phyloP scores from a whole-genome alignment of 2,329 filamentous ascomycete genomes.

The Neurospora sp. region DNA sequence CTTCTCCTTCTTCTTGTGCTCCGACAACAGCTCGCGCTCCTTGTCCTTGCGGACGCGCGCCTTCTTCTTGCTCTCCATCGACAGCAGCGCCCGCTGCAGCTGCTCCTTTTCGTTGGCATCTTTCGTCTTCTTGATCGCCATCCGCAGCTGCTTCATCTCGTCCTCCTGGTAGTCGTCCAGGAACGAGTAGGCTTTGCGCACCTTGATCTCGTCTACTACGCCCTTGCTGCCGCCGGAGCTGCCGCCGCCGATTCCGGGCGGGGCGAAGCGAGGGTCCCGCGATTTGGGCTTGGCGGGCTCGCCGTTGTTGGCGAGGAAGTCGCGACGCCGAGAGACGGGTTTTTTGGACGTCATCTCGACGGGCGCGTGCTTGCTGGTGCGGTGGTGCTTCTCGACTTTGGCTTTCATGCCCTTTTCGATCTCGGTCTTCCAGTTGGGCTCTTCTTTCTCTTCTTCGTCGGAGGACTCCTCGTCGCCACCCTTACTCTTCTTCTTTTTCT shows the following conservation, averaged over 20 bases:
- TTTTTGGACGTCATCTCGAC: conserved; percentile 72
- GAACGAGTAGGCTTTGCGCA: conserved; percentile 73
- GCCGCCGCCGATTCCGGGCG: conserved; percentile 33
- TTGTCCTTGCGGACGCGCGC: conserved; percentile 60
- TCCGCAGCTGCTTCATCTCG: conserved; percentile 70
- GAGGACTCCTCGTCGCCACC: conserved; percentile 23
- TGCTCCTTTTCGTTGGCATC: conserved; percentile 54
- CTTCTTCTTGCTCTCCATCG: conserved; percentile 70
- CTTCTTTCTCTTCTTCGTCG: neutral
- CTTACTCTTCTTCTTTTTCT: conserved; percentile 25
- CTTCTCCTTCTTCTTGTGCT: conserved; percentile 76
- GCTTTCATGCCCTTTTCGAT: conserved; percentile 17
- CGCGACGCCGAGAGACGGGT: conserved; percentile 71
- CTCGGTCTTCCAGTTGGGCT: conserved; percentile 21
- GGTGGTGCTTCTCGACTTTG: conserved; percentile 25
- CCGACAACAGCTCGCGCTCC: conserved; percentile 56
- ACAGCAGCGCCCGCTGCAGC: conserved; percentile 63
- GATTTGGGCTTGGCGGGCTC: conserved; percentile 43
- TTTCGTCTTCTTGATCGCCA: conserved; percentile 55
- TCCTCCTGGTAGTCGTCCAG: conserved; percentile 72
- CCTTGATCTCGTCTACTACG: conserved; percentile 44
- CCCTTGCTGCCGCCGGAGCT: conserved; percentile 17
- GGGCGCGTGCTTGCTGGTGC: conserved; percentile 78
- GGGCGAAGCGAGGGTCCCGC: conserved; percentile 85
- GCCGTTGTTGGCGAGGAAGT: conserved; percentile 52